Evolutionary conservation across 768 basidiomycete species (phyloP), one percentile per base, ranked within the genome.

Genomic region (Cystoderma amianthinum): DNA sequence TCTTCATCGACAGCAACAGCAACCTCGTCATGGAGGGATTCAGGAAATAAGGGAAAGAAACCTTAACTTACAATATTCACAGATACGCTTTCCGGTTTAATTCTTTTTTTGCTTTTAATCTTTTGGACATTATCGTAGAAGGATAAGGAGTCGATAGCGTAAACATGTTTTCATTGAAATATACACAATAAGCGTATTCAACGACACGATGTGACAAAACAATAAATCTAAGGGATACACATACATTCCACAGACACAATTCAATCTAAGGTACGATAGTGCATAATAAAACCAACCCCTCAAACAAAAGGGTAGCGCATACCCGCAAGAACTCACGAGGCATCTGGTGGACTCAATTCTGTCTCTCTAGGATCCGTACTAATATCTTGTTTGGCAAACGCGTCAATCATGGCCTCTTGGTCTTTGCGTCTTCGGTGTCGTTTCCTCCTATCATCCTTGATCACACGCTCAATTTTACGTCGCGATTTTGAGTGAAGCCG

Each of bases 391-490:
- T 61, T 78, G 32, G 84, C 78, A 55, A 91, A 89, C 4, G 85
- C 82, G 55, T 85, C 82, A 44, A 90, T 69, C 73, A 91, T 79
- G 18, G 82, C 70, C 41, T 91, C 88, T 53, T 88, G 85, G 53
- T 90, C 88, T 56, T 85, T 86, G 51, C 87, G 81, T 42, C 87
- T 72, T 52, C 74, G 84, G 60, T 91, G 88, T 48, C 88, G 73
- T 60, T 74, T 78, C 51, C 85, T 73, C 48, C 86, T 72, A 64
- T 91, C 88, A 36, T 91, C 88, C 57, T 85, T 88, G 56, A 91
- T 88, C n/a, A 83, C 65, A 22, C 83, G 74, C 49, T 89, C 83
- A 39, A 90, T 77, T 51, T 80, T 77, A 51, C 84, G 76, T 36
- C 86, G 76, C 20, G 70, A 62, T 52, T 82, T 83, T 51, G 61